Base-by-base conservation (phyloP, 192 early-diverging fungal species). In the Backusella parvicylindrica region DNA sequence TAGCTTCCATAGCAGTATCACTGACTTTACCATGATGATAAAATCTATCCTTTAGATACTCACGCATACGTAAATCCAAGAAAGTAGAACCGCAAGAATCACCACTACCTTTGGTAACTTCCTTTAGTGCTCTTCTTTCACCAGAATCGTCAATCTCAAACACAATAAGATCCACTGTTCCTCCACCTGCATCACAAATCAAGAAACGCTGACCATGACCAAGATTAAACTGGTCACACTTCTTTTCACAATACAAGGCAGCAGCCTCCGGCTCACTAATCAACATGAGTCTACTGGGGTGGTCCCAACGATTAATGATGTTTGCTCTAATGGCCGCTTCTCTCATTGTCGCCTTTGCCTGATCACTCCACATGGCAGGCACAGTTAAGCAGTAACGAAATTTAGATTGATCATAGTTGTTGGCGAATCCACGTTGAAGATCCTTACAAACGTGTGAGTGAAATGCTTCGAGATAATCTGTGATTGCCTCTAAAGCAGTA, bases 361-460 rank as follows among this genome's bases (percentile, higher is more conserved):
- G 75, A 73, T 86, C 85, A 16, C 77, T 79, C 85, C 85, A 86
- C 83, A 86, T 86, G 41, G 85, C 85, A 38, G 85, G 85, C 3
- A 86, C 85, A 0, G 85, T 84, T 11, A 86, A 75, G 71, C 85
- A 86, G 64, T 84, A 84, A 9, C 81, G 73, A 68, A 82, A 82
- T 41, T 84, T 79, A 49, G 72, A 71, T 56, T 79, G 75, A 74
- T 84, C 80, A 50, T 82, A 84, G 50, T 84, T 84, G 47, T 75
- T 76, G 15, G 83, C 83, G 66, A 84, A 84, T 23, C 83, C 83
- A 64, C 78, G 77, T 72, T 82, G 79, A 21, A 84, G 71, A 38
- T 84, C 81, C 11, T 78, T 82, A 1, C 75, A 78, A 11, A 84
- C 77, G 64, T 80, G 76, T 30, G 74, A 70, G 53, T 82, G 81